Percentiles rank a stretch among this genome's conserved stretches.
phyloP scores from a whole-genome alignment of 1,284 basidiomycete species.

The Amylostereum chailletii region DNA sequence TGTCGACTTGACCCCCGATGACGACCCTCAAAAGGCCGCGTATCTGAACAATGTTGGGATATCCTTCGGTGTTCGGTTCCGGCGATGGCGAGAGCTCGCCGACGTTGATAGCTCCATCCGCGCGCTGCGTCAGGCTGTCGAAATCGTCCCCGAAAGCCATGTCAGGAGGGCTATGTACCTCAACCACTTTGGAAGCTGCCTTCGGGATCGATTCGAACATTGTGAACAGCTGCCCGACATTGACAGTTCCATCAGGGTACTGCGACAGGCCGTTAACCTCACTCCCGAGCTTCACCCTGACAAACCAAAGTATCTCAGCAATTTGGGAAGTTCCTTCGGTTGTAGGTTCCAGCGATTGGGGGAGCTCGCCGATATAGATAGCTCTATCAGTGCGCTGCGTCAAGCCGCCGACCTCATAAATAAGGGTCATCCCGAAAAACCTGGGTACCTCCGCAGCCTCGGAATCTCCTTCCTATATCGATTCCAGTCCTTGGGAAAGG shows the following conservation, averaged over 20 bases:
- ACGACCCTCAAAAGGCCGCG: not conserved
- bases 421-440: constrained; percentile 1
- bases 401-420: not conserved
- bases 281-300: not conserved
- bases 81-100: not conserved
- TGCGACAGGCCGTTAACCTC: not conserved
- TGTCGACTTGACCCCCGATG: not conserved
- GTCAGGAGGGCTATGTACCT: not conserved
- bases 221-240: not conserved
- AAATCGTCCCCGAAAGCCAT: not conserved
- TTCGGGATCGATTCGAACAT: not conserved
- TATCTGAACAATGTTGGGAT: not conserved
- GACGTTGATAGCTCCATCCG: not conserved
- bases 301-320: not conserved
- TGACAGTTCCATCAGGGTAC: not conserved
- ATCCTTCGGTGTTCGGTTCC: not conserved
- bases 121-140: not conserved
- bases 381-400: not conserved
- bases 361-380: not conserved
- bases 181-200: not conserved
- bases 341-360: not conserved
- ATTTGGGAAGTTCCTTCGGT: not conserved
- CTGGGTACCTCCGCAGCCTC: constrained; percentile 14
- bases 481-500: constrained; percentile 11
- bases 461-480: constrained; percentile 20